These are phyloP conservation scores for Camellia japonica DNA, from an alignment of 148 eudicot species.

Conservation along the genomic window DNA sequence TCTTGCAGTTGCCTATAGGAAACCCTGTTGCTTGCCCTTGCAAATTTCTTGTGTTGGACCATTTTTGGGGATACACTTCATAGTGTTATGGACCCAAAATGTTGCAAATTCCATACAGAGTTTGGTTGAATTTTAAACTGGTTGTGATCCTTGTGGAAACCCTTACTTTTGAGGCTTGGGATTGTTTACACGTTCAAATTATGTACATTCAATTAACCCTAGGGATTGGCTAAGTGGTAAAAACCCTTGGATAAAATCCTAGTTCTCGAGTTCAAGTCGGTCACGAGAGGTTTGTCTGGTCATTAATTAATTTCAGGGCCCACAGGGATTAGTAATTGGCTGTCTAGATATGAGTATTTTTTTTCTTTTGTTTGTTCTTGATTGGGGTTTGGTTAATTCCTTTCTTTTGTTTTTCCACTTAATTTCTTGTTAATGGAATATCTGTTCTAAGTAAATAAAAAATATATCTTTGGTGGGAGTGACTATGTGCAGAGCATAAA, in stretches of 20 bases:
- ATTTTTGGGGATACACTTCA: neutral
- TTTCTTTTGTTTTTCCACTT: neutral
- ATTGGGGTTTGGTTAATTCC: neutral
- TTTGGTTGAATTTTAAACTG: no score
- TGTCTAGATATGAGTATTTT: neutral
- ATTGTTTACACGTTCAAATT: neutral
- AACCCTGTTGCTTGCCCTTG: neutral
- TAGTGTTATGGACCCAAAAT: neutral
- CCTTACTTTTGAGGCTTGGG: neutral
- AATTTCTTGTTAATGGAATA: neutral
- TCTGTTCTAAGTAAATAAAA: neutral
- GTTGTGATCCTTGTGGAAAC: no score
- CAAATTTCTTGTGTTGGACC: neutral
- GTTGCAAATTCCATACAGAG: neutral
- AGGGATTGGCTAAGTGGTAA: no score
- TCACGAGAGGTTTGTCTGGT: no score
- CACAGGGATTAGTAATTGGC: no score
- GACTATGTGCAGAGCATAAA: neutral
- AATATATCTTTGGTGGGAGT: neutral
- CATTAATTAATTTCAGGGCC: no score
- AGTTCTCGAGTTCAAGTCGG: no score
- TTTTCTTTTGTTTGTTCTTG: neutral
- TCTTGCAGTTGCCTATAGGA: neutral
- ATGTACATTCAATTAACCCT: no score
- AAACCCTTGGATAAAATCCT: no score